These are phyloP conservation scores for Cenchrus fungigraminus DNA, from an alignment of 176 grass and related monocot genomes.

Conservation along the genomic window DNA sequence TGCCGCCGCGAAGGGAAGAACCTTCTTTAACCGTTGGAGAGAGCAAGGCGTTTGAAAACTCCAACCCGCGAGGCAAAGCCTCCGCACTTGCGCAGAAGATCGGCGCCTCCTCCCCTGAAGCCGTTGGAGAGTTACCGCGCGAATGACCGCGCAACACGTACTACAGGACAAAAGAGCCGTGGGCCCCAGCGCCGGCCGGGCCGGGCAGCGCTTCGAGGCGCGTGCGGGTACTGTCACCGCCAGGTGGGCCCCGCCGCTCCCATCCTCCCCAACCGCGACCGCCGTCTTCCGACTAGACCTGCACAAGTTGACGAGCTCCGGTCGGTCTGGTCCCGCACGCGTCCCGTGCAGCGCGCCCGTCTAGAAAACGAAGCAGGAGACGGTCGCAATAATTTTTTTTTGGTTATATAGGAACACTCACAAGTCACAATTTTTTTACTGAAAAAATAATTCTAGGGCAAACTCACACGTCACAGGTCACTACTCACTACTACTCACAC, in stretches of 20 bases:
- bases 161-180: background rate
- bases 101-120: slow-evolving; percentile 7
- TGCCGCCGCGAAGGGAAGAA: too few species aligned
- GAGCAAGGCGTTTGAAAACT: background rate
- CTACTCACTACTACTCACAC: background rate
- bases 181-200: background rate
- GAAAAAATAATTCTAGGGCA: background rate
- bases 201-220: background rate
- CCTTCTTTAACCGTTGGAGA: too few species aligned
- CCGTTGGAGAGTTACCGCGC: slow-evolving; percentile 20
- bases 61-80: background rate
- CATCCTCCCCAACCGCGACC: background rate
- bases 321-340: background rate
- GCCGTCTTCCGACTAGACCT: background rate
- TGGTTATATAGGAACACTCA: background rate
- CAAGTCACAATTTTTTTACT: background rate
- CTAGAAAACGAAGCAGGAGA: background rate
- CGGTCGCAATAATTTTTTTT: background rate
- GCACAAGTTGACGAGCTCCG: slow-evolving; percentile 14
- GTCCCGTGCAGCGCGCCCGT: background rate
- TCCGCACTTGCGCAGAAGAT: slow-evolving; percentile 6
- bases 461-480: background rate
- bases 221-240: background rate
- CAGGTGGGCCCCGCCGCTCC: background rate
- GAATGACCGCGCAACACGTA: slow-evolving; percentile 25